Conservation (phyloP, 805 yeast species). For the Yarrowia divulgata region DNA sequence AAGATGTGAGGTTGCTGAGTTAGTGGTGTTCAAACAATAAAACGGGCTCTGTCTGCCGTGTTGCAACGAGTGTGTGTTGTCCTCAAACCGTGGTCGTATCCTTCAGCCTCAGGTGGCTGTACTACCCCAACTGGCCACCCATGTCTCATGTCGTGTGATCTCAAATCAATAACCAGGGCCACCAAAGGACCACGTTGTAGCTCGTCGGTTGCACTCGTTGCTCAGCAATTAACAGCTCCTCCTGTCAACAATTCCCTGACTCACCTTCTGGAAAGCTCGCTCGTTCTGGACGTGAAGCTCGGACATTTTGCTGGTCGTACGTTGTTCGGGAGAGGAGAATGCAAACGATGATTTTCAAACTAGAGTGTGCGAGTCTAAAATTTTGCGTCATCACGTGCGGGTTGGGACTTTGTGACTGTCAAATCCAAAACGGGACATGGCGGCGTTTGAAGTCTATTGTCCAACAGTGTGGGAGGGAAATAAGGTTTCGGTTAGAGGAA, state of each 20-base stretch:
- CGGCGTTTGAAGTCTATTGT: not conserved
- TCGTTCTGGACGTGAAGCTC: constrained; percentile 99
- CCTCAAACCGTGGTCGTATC: not conserved
- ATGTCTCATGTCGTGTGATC: constrained; percentile 15
- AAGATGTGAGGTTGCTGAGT: constrained; percentile 98
- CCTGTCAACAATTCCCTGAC: constrained; percentile 50
- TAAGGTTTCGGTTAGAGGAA: constrained; percentile 6
- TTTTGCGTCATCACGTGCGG: constrained; percentile 39
- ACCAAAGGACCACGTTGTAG: not conserved
- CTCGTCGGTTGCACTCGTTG: not conserved
- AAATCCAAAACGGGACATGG: constrained; percentile 20
- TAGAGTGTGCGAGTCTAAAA: constrained; percentile 34
- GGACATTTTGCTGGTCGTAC: constrained; percentile 51
- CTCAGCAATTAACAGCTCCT: constrained; percentile 10
- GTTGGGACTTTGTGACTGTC: constrained; percentile 34
- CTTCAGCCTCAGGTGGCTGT: too few species aligned
- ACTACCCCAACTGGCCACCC: too few species aligned
- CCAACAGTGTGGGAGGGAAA: too few species aligned
- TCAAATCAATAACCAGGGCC: not conserved
- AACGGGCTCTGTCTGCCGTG: not conserved
- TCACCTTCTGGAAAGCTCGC: constrained; percentile 99
- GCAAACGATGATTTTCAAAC: constrained; percentile 38
- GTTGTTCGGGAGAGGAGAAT: constrained; percentile 38
- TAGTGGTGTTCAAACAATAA: not conserved
- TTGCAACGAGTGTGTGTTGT: not conserved